Conservation (phyloP, 805 yeast genomes). For the Spathaspora sp. region DNA sequence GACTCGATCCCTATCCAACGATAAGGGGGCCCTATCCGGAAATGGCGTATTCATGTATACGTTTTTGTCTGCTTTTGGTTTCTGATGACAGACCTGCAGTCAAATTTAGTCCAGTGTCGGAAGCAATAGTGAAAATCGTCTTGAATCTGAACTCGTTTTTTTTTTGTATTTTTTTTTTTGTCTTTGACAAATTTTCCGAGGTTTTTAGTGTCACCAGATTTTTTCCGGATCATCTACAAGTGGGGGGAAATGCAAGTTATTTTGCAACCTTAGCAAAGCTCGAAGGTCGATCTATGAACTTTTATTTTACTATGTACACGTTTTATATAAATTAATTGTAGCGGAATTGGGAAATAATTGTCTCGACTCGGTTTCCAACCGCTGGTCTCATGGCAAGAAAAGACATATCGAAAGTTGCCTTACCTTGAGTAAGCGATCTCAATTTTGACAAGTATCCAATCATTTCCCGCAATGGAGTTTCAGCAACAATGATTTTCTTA, state of each 20-base stretch:
- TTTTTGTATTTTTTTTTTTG: neutral
- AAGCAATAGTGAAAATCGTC: neutral
- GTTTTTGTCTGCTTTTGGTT: neutral
- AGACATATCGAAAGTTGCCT: constrained; percentile 79
- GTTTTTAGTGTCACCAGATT: neutral
- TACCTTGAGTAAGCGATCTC: constrained; percentile 84
- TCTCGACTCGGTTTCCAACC: constrained; percentile 41
- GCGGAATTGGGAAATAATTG: constrained; percentile 6
- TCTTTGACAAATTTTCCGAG: neutral
- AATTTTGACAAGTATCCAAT: constrained; percentile 78
- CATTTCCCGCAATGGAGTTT: constrained; percentile 86
- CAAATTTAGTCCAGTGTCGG: too few relatives aligned
- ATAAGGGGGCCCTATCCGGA: constrained; percentile 7
- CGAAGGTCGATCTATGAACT: neutral
- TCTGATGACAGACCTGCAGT: too few relatives aligned
- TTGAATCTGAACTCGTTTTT: neutral
- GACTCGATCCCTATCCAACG: constrained; percentile 35
- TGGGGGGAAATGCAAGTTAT: neutral
- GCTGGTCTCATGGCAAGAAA: constrained; percentile 72
- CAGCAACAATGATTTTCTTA: constrained; percentile 65
- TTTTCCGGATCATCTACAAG: neutral
- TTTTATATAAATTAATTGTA: neutral
- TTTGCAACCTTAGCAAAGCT: neutral
- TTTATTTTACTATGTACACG: neutral
- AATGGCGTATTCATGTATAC: neutral